A percentile compares a stretch with the other conserved stretches of the same genome.
These are phyloP conservation scores for Neurospora africana DNA, from an alignment of 495 filamentous ascomycete species.

Conservation along the genomic window DNA sequence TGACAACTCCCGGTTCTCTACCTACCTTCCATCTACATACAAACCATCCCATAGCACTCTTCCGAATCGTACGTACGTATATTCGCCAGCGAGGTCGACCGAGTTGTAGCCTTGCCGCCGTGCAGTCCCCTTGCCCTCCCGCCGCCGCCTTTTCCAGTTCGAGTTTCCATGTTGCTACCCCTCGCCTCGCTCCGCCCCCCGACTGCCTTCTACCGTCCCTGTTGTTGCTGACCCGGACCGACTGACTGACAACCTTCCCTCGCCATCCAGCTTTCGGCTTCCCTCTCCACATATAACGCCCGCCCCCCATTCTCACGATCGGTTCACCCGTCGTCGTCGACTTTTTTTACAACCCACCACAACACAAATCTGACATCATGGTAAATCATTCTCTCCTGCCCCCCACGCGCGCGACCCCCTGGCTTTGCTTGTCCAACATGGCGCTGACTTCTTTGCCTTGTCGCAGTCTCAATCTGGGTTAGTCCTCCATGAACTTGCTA, in stretches of 20 bases:
- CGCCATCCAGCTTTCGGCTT: neutral
- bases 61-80: neutral
- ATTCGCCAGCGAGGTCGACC: neutral
- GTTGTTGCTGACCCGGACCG: neutral
- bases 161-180: constrained; percentile 1
- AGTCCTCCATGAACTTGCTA: constrained; percentile 19
- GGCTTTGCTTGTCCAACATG: neutral
- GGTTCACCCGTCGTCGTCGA: neutral
- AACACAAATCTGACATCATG: constrained; percentile 6
- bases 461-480: constrained; percentile 60
- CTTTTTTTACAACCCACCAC: neutral
- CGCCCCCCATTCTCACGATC: neutral
- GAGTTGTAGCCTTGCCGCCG: neutral
- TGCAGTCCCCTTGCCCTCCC: neutral
- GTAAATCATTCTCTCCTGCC: constrained; percentile 1
- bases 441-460: neutral
- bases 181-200: constrained; percentile 1
- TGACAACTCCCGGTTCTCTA: neutral
- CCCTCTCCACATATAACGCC: neutral
- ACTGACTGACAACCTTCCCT: neutral
- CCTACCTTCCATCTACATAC: neutral
- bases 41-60: neutral
- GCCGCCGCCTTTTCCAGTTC: neutral
- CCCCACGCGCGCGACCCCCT: neutral
- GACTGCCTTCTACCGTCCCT: neutral